These are phyloP conservation scores for Tricholoma bakamatsutake DNA, from an alignment of 768 basidiomycete genomes.

Conservation along the genomic window DNA sequence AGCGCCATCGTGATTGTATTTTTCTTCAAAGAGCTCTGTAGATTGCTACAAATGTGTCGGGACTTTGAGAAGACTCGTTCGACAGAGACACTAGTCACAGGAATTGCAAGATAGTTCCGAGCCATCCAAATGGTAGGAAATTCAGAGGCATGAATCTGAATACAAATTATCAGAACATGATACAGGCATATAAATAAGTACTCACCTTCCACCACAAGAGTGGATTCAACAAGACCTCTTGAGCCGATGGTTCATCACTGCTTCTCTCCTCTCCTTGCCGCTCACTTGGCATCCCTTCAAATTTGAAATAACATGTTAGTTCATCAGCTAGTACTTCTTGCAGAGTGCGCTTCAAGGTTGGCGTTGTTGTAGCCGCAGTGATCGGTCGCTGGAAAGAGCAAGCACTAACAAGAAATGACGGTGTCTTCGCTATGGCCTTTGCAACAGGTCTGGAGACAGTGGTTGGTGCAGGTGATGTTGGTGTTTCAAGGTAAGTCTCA, in stretches of 20 bases:
- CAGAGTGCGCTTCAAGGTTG: background rate
- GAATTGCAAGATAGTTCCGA: conserved; percentile 8
- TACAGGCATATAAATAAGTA: no score
- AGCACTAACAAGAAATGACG: background rate
- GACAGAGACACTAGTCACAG: conserved; percentile 18
- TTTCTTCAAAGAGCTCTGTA: no score
- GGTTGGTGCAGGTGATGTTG: background rate
- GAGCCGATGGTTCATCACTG: no score
- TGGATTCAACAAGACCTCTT: no score
- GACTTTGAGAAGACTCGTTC: conserved; percentile 2
- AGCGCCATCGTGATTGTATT: no score
- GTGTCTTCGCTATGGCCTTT: background rate
- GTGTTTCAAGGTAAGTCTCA: background rate
- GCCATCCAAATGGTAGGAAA: background rate
- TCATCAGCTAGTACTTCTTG: background rate
- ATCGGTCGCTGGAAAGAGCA: background rate
- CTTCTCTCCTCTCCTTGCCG: background rate
- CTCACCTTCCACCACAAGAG: no score
- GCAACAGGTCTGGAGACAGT: background rate
- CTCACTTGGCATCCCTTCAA: conserved; percentile 4
- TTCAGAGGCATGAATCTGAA: background rate
- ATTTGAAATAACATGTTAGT: background rate
- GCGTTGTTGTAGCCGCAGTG: background rate
- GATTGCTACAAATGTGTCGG: no score
- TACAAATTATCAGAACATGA: background rate